These are phyloP conservation scores for Fusarium albosuccineum DNA, from an alignment of 2,329 filamentous ascomycete species.

Conservation along the genomic window DNA sequence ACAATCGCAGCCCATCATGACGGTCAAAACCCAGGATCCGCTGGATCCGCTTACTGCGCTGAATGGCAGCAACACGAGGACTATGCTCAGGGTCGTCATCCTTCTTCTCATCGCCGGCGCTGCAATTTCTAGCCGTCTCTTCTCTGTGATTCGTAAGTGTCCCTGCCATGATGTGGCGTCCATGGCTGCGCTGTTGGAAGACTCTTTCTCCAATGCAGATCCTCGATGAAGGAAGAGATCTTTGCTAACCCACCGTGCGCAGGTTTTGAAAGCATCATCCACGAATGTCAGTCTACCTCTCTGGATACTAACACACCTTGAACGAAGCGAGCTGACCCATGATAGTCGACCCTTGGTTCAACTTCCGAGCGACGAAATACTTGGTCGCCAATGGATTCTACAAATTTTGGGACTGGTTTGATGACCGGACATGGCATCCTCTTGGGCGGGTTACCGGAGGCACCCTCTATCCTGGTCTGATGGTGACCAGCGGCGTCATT, in stretches of 20 bases:
- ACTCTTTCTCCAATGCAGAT: background rate
- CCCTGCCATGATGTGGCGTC: conserved; percentile 22
- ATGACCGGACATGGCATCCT: conserved; percentile 99
- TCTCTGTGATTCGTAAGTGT: conserved; percentile 94
- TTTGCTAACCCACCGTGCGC: conserved; percentile 49
- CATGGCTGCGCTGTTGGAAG: conserved; percentile 6
- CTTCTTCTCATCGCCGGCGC: conserved; percentile 91
- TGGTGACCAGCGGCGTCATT: conserved; percentile 98
- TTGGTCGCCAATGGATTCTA: conserved; percentile 97
- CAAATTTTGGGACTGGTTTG: conserved; percentile 99
- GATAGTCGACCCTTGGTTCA: conserved; percentile 98
- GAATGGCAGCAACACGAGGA: conserved; percentile 84
- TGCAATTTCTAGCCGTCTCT: conserved; percentile 91
- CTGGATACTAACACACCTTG: conserved; percentile 17
- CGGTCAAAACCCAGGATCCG: conserved; percentile 61
- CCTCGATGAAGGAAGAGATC: background rate
- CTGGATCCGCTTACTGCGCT: conserved; percentile 80
- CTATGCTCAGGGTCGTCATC: conserved; percentile 89
- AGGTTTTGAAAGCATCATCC: conserved; percentile 99
- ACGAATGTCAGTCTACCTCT: conserved; percentile 84
- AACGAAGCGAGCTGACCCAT: conserved; percentile 47
- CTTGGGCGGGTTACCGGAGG: conserved; percentile 98
- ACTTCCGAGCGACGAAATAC: conserved; percentile 98
- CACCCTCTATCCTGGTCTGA: conserved; percentile 97
- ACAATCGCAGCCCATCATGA: conserved; percentile 58